phyloP scores from a whole-genome alignment of 164 flowering plant genomes.

The Vitis rupestris region DNA sequence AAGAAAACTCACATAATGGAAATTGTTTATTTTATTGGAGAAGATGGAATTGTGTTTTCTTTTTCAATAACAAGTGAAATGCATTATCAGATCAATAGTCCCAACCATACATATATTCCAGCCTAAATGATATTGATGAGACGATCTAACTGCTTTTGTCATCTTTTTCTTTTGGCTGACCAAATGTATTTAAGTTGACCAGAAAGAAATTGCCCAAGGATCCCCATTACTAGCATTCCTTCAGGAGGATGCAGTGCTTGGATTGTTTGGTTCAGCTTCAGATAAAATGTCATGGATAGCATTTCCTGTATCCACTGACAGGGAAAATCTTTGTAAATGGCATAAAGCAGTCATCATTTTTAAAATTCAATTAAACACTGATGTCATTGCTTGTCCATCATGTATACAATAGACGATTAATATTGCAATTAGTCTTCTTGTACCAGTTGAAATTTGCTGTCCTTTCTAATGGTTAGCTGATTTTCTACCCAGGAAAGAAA shows the following conservation, averaged over 20 bases:
- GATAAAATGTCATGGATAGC: neutral
- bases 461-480: too few relatives aligned
- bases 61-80: neutral
- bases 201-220: neutral
- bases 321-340: too few relatives aligned
- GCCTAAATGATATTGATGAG: neutral
- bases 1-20: neutral
- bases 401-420: too few relatives aligned
- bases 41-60: neutral
- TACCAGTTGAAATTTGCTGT: too few relatives aligned
- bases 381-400: too few relatives aligned
- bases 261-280: neutral
- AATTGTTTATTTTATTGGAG: neutral
- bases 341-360: too few relatives aligned
- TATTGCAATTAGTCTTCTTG: too few relatives aligned
- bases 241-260: neutral
- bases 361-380: too few relatives aligned
- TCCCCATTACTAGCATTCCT: neutral
- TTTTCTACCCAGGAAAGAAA: too few relatives aligned
- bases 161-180: neutral
- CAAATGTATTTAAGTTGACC: neutral
- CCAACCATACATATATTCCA: neutral
- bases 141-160: too few relatives aligned
- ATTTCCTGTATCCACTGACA: neutral
- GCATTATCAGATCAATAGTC: neutral